These are phyloP conservation scores for Coemansia sp. DNA, from an alignment of 192 early-diverging fungal genomes.

Conservation along the genomic window DNA sequence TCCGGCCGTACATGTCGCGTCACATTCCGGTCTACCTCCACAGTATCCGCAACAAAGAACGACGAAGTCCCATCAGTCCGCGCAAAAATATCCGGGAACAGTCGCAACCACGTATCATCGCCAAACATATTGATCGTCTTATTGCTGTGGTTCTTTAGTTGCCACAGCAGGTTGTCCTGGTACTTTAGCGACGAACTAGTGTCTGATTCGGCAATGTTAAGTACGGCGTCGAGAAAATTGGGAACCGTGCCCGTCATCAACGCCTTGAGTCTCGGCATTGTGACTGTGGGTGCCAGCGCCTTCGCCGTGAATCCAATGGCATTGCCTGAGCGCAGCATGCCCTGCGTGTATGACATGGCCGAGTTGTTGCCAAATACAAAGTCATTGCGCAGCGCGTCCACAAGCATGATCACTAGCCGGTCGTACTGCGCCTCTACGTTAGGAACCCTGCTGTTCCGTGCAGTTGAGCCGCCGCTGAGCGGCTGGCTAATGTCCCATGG, in stretches of 20 bases:
- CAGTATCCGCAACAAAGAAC: constrained; percentile 66
- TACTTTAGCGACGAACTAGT: constrained; percentile 57
- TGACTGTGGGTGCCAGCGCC: constrained; percentile 73
- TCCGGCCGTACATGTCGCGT: constrained; percentile 67
- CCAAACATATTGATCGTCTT: constrained; percentile 83
- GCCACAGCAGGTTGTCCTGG: constrained; percentile 79
- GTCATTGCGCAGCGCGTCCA: constrained; percentile 78
- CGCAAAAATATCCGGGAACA: constrained; percentile 77
- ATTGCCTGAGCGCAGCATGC: constrained; percentile 49
- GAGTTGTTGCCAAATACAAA: constrained; percentile 72
- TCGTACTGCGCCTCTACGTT: constrained; percentile 35
- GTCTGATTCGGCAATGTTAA: constrained; percentile 83
- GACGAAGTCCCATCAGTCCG: constrained; percentile 66
- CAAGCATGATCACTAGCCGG: constrained; percentile 70
- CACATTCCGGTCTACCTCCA: constrained; percentile 76
- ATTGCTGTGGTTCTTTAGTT: constrained; percentile 58
- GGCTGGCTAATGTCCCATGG: constrained; percentile 19
- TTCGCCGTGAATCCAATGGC: constrained; percentile 54
- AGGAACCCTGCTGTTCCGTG: not conserved
- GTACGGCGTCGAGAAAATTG: constrained; percentile 79
- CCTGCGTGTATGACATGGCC: constrained; percentile 65
- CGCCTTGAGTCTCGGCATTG: constrained; percentile 81
- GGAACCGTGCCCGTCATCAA: constrained; percentile 77
- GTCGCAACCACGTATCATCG: constrained; percentile 94
- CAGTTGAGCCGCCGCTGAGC: not conserved